Base-by-base conservation (phyloP, 495 filamentous ascomycete species). In the Achaetomiella virescens region DNA sequence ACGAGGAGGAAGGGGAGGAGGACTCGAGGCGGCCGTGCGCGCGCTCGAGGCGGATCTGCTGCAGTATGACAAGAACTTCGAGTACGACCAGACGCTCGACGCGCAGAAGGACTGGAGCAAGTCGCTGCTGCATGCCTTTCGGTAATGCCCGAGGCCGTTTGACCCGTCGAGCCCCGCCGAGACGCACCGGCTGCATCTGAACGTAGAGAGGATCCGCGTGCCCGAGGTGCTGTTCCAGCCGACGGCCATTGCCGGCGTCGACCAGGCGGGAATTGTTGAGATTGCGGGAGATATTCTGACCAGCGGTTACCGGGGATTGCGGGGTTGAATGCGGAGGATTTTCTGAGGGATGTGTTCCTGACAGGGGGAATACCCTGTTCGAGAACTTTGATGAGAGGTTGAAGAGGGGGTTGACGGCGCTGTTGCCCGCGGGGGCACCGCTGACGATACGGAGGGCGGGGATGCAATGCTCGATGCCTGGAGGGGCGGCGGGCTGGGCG, bases 201-300 rank as follows among this genome's bases (percentile, higher is more conserved):
- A 98, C 66, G 88, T 98, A 42, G 93, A 98, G 74, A 84, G 95
- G 27, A 96, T 98, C 66, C 87, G 93, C 22, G 91, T 96, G 1
- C 95, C 93, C 3, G 93, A 98, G 72, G 86, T 98, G 14, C 81
- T 96, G 12, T 97, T 97, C 74, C 89, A 96, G 68, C 93, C 93
- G 0, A 80, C 79, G n/a, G 74, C 76, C 12, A 96, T 98, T 64
- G 93, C 95, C 2, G 93, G 93, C 3, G 76, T 97, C 35, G 93
- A 98, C 65, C 93, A 98, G 70, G 91, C 92, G 0, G 93, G 93
- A 20, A 78, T 98, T 18, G 77, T 95, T 20, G 92, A 98, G 70
- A 90, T 96, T 46, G 88, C 87, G 0, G 85, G 86, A 6, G 87
- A 90, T 57, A 92, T 97, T 36, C 71, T 97, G 15, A 87, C 80